Evolutionary conservation across 1,284 basidiomycete genomes (phyloP), one percentile per base, ranked within the genome.

Genomic region (Leccinum solheimii): DNA sequence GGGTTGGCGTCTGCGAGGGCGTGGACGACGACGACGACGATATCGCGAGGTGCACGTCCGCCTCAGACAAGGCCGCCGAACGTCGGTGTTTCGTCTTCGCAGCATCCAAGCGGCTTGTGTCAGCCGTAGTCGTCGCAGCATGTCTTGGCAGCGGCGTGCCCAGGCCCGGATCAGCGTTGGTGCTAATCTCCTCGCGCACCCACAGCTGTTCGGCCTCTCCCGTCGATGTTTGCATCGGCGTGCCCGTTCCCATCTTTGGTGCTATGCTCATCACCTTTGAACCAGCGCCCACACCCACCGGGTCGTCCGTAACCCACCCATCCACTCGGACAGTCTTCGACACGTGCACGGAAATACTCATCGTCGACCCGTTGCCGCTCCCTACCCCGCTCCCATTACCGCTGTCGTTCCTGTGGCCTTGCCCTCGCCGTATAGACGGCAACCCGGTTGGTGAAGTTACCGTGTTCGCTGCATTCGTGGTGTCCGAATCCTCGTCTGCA

Each of bases 241-340:
- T 21, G 2, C 34, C 34, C 6, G 5, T n/a, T 36, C 23, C 38
- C 16, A 10, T 30, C 30, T 9, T 30, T 30, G 6, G 56, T n/a
- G 13, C 32, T 13, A 34, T 34, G 32, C 11, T 5, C 32, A 34
- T 34, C 11, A 5, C 32, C 32, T 34, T 34, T 34, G 11, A 13
- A 34, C 32, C 11, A 34, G 32, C 5, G 32, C 30, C 32, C 32
- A 13, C 30, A 30, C 30, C 30, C 30, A 30, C 9, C 30, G 30
- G 30, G 30, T 30, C 30, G 9, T 30, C 30, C 30, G 30, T 30
- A 30, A 30, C 30, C 30, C 30, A 30, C 11, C 32, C 71, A 43
- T 68, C 72, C 10, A 55, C 36, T 13, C 34, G 21, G 10, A 36
- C 11, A n/a, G 7, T 49, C n/a, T 55, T 6, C 6, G 54, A 14